Evolutionary conservation across 331 rosid genomes (phyloP).

Genomic region (Ulmus americana): DNA sequence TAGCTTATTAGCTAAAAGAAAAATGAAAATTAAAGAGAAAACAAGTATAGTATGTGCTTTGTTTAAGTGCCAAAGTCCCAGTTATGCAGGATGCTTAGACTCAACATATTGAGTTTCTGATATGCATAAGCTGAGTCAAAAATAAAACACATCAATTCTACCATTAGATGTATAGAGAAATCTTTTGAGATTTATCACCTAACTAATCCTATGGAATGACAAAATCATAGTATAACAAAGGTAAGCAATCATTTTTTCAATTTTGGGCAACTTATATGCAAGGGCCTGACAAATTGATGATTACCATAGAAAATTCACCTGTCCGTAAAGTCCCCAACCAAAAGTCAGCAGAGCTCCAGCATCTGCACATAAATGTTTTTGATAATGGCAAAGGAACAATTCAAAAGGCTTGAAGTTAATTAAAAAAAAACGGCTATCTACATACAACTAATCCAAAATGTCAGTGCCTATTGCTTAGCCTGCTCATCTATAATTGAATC

Average conservation of each 20-base stretch:
- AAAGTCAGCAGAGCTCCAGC: slow-evolving; percentile 66
- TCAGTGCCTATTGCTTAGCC: not conserved
- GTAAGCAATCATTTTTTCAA: not conserved
- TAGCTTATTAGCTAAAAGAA: not conserved
- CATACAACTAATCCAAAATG: not conserved
- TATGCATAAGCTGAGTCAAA: not conserved
- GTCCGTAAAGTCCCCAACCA: slow-evolving; percentile 91
- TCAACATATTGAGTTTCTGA: not conserved
- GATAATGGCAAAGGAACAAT: not conserved
- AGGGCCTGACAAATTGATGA: not conserved
- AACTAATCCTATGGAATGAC: not conserved
- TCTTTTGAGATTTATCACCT: not conserved
- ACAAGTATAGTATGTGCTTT: not conserved
- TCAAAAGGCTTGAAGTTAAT: not conserved
- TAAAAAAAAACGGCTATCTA: not conserved
- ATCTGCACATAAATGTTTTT: slow-evolving; percentile 37
- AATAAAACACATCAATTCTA: not conserved
- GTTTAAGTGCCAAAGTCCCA: not conserved
- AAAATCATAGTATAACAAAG: not conserved
- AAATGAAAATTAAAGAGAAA: not conserved
- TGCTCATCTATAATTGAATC: not conserved
- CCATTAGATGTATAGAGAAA: not conserved
- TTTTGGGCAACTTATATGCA: not conserved
- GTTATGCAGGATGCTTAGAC: not conserved
- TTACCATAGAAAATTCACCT: slow-evolving; percentile 43